Base-by-base conservation (phyloP, 768 basidiomycete genomes). In the Porpolomopsis calyptriformis region DNA sequence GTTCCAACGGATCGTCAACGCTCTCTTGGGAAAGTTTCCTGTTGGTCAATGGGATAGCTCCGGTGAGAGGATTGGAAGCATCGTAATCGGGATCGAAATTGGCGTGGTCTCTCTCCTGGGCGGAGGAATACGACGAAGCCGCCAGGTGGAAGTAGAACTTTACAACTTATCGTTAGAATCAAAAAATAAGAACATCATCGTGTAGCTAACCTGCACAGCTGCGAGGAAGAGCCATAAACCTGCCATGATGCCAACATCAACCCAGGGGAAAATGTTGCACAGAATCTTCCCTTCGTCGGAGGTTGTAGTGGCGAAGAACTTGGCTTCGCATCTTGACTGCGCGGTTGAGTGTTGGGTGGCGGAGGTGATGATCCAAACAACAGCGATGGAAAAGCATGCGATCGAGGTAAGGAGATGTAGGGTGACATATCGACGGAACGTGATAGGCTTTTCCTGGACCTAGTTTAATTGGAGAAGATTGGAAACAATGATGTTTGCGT, bases 211-310 rank as follows among this genome's bases (percentile, higher is more conserved):
- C 61, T 94, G 90, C 26, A 86, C 66, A 50, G 82, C 67, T 14
- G 74, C 76, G 22, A 96, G 68, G 12, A 96, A 57, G 8, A 85
- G 63, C 87, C 92, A 97, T 5, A 96, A 68, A 6, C 77, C 88
- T 16, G 73, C 84, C 90, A 98, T 93, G 47, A 97, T 66, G 29
- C 93, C 93, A 10, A 96, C 69, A 55, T 87, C 85, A 7, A 89
- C 85, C 88, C 91, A 96, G 4, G 90, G 72, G 58, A 97, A 94
- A 45, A 96, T 83, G 40, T 81, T 70, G 65, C 96, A 99, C 19
- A 98, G 71, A 4, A 75, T 78, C 27, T 80, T 61, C 4, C 80
- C 85, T 59, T 89, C 75, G 27, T 60, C 54, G 10, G 62, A 57
- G 6, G 57, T 55, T 23, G 64, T 56, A 53, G 65, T 59, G 14